phyloP scores from a whole-genome alignment of 2,329 filamentous ascomycete genomes.

The Aspergillus uvarum region DNA sequence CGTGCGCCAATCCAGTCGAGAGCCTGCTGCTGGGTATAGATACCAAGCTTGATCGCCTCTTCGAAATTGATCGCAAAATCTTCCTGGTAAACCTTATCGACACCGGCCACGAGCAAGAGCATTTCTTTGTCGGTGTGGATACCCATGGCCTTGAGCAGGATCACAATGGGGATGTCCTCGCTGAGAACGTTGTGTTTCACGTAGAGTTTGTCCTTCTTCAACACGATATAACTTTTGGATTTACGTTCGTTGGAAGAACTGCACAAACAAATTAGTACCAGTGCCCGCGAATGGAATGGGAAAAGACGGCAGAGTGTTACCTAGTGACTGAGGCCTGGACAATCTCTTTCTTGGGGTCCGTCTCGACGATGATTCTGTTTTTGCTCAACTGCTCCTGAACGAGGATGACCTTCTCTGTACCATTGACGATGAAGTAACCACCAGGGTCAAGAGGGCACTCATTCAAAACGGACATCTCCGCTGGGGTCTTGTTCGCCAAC shows the following conservation, averaged over 20 bases:
- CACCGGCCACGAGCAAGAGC: constrained; percentile 82
- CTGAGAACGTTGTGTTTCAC: constrained; percentile 90
- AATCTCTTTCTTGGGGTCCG: constrained; percentile 84
- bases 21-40: constrained; percentile 93
- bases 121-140: constrained; percentile 95
- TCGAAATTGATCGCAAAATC: constrained; percentile 96
- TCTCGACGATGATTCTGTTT: constrained; percentile 96
- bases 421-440: constrained; percentile 96
- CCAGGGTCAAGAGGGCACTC: constrained; percentile 95
- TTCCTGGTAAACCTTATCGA: constrained; percentile 86
- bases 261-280: constrained; percentile 14
- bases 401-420: constrained; percentile 97
- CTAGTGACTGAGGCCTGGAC: constrained; percentile 91
- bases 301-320: constrained; percentile 29
- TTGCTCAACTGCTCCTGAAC: constrained; percentile 99
- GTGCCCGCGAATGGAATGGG: neutral
- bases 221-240: constrained; percentile 91
- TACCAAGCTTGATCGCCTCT: constrained; percentile 76
- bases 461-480: constrained; percentile 86
- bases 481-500: constrained; percentile 76
- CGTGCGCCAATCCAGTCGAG: constrained; percentile 86
- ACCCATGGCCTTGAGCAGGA: constrained; percentile 89
- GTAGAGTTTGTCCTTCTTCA: constrained; percentile 89
- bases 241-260: constrained; percentile 97
- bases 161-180: constrained; percentile 92